Evolutionary conservation across 768 basidiomycete species (phyloP).

Genomic region (Boletus fagicola): DNA sequence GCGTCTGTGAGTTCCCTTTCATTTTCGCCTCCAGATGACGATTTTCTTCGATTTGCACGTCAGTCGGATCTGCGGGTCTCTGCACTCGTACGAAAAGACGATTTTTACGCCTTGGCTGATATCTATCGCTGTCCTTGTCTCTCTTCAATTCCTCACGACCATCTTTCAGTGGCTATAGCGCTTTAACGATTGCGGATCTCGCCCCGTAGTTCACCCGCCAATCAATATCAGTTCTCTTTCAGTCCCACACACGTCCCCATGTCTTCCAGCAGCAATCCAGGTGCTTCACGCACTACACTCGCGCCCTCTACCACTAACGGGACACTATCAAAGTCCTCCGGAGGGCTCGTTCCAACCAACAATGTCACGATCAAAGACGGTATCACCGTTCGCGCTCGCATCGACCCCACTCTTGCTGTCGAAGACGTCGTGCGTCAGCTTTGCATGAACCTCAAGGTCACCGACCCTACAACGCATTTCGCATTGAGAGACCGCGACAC

Average conservation of each 20-base stretch:
- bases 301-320: constrained; percentile 34
- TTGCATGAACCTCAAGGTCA: constrained; percentile 76
- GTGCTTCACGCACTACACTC: constrained; percentile 29
- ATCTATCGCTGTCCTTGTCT: background rate
- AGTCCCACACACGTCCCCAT: constrained; percentile 13
- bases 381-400: constrained; percentile 73
- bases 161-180: constrained; percentile 1
- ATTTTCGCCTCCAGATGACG: constrained; percentile 35
- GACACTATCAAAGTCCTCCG: constrained; percentile 39
- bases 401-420: constrained; percentile 80
- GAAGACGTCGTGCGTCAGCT: constrained; percentile 84
- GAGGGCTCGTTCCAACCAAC: constrained; percentile 73
- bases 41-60: constrained; percentile 58
- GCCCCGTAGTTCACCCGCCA: background rate
- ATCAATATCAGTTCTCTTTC: background rate
- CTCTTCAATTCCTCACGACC: constrained; percentile 6
- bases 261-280: constrained; percentile 30
- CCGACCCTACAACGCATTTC: constrained; percentile 67
- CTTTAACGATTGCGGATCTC: background rate
- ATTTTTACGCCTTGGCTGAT: constrained; percentile 44
- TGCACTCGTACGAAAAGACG: constrained; percentile 35
- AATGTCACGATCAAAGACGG: constrained; percentile 78
- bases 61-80: constrained; percentile 46
- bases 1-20: constrained; percentile 20
- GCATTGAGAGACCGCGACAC: constrained; percentile 75